These are phyloP conservation scores for Teunomyces stri DNA, from an alignment of 805 yeast species.

Conservation along the genomic window DNA sequence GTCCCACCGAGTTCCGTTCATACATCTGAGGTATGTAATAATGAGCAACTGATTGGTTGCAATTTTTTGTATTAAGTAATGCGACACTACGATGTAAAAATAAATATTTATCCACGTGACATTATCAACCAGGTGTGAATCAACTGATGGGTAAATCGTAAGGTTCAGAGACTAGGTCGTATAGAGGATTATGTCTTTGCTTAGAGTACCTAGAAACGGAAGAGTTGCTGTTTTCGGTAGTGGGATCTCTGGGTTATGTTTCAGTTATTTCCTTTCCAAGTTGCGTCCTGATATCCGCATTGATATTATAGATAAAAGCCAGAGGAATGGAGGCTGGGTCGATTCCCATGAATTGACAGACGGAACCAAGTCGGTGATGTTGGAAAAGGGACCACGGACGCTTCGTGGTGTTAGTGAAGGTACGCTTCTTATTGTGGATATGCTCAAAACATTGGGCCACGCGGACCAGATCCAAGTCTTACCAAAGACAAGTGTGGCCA, in stretches of 20 bases:
- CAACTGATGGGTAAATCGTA: neutral
- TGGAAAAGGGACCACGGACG: constrained; percentile 93
- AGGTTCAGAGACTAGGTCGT: neutral
- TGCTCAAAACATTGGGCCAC: constrained; percentile 47
- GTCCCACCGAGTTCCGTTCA: neutral
- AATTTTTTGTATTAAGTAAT: neutral
- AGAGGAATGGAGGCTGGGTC: constrained; percentile 79
- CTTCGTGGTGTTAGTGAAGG: constrained; percentile 83
- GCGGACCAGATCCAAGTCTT: constrained; percentile 58
- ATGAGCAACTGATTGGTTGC: neutral
- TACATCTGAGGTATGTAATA: neutral
- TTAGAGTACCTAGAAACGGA: constrained; percentile 20
- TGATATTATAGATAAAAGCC: constrained; percentile 55
- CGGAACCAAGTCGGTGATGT: constrained; percentile 24
- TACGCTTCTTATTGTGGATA: constrained; percentile 62
- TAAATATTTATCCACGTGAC: neutral
- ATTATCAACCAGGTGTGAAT: neutral
- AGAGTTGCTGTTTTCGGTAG: constrained; percentile 77
- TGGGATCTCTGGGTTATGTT: constrained; percentile 84
- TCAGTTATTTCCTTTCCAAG: constrained; percentile 61
- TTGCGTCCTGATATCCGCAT: constrained; percentile 77
- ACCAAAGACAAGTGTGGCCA: constrained; percentile 56
- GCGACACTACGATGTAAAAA: neutral
- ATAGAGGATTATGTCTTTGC: neutral
- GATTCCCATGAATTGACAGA: constrained; percentile 42